Evolutionary conservation across 352 stramenopile genomes (phyloP).

Genomic region (Peronospora belbahrii): DNA sequence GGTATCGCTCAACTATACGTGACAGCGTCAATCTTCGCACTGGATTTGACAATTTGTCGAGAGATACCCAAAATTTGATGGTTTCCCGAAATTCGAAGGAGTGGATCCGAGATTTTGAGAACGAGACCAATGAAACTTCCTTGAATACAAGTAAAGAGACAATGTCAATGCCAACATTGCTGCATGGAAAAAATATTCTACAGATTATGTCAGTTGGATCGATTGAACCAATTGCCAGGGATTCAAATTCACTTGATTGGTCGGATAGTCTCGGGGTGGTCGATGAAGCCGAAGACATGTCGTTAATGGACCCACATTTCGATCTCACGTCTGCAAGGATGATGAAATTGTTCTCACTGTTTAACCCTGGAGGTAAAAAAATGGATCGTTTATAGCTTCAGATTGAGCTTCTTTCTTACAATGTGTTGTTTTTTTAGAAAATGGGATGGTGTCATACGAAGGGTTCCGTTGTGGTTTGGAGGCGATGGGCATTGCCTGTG

Average conservation of each 20-base stretch:
- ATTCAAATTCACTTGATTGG: slow-evolving; percentile 54
- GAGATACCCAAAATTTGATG: background rate
- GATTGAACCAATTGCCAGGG: slow-evolving; percentile 25
- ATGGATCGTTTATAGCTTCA: too few relatives aligned
- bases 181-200: slow-evolving; percentile 60
- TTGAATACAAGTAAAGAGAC: slow-evolving; percentile 3
- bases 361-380: slow-evolving; percentile 35
- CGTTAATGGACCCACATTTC: slow-evolving; percentile 81
- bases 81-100: background rate
- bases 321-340: slow-evolving; percentile 71
- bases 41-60: slow-evolving; percentile 1
- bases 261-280: slow-evolving; percentile 34
- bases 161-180: slow-evolving; percentile 17
- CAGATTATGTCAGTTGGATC: slow-evolving; percentile 43
- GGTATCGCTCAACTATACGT: slow-evolving; percentile 12
- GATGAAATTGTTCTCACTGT: slow-evolving; percentile 55
- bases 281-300: slow-evolving; percentile 37
- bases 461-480: slow-evolving; percentile 64
- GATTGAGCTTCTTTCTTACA: too few relatives aligned
- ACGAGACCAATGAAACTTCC: background rate
- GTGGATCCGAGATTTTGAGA: background rate
- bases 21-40: slow-evolving; percentile 4
- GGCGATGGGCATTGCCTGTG: slow-evolving; percentile 67
- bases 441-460: slow-evolving; percentile 70
- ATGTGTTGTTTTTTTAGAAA: too few relatives aligned